Percentiles rank a stretch among this genome's conserved stretches.
Evolutionary conservation across 2,329 filamentous ascomycete genomes (phyloP).

Genomic region (Aureobasidium lini): DNA sequence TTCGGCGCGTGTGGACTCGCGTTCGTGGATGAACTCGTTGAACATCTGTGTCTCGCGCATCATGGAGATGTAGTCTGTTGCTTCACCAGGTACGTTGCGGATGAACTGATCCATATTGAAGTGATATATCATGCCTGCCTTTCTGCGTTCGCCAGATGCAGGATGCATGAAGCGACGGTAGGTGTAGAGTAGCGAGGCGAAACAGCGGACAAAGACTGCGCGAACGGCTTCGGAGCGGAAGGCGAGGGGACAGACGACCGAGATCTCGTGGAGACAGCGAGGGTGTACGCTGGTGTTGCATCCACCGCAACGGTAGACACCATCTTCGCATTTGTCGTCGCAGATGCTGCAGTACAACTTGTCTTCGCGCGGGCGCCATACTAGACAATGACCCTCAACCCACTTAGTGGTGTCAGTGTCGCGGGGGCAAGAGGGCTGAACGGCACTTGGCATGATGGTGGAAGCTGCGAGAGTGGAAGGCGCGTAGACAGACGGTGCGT

Average conservation of each 20-base stretch:
- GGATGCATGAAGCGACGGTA: constrained; percentile 57
- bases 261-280: constrained; percentile 53
- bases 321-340: constrained; percentile 66
- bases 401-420: constrained; percentile 75
- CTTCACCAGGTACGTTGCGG: constrained; percentile 56
- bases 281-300: constrained; percentile 52
- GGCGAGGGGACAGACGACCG: constrained; percentile 57
- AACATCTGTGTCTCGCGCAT: constrained; percentile 63
- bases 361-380: constrained; percentile 54
- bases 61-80: constrained; percentile 55
- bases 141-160: constrained; percentile 54
- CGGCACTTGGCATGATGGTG: constrained; percentile 79
- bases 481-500: constrained; percentile 76
- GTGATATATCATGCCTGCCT: constrained; percentile 53
- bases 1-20: constrained; percentile 57
- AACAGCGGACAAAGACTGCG: constrained; percentile 61
- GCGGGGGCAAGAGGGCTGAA: constrained; percentile 57
- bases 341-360: constrained; percentile 63
- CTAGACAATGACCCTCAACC: constrained; percentile 79
- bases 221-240: constrained; percentile 61
- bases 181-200: constrained; percentile 61
- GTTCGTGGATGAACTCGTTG: constrained; percentile 78
- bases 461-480: constrained; percentile 80
- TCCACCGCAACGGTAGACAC: constrained; percentile 65
- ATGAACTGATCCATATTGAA: constrained; percentile 63